phyloP scores from a whole-genome alignment of 208 protist species.

The Balamuthia mandrillaris region DNA sequence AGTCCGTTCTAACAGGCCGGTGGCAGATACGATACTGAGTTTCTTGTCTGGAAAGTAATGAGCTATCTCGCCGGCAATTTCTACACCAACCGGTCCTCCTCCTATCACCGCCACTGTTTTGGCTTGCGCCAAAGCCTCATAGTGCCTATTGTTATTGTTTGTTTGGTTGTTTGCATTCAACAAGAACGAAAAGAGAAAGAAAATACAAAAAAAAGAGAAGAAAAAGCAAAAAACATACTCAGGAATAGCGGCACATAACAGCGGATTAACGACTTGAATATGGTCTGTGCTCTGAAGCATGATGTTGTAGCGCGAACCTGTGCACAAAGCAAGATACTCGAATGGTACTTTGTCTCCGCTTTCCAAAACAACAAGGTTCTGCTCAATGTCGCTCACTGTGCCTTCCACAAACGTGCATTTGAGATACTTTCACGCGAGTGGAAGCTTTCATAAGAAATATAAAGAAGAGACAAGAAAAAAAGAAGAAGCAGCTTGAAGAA shows the following conservation, averaged over 20 bases:
- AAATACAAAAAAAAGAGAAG: background rate
- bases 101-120: background rate
- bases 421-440: background rate
- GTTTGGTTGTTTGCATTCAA: too few species aligned
- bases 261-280: background rate
- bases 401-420: background rate
- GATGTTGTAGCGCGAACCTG: background rate
- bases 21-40: too few species aligned
- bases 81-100: too few species aligned
- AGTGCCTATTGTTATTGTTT: background rate
- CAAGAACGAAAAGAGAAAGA: background rate
- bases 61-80: too few species aligned
- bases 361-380: background rate
- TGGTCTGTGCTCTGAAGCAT: background rate
- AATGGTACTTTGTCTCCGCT: background rate
- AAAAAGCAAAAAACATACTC: background rate
- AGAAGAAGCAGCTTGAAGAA: background rate
- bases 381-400: background rate
- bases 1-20: too few species aligned
- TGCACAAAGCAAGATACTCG: constrained; percentile 1
- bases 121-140: background rate
- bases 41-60: too few species aligned
- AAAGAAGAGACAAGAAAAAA: background rate
- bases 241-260: background rate
- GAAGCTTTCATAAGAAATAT: background rate